Evolutionary conservation across 768 basidiomycete genomes (phyloP), one percentile per base, ranked within the genome.

Genomic region (Strobilomyces confusus): DNA sequence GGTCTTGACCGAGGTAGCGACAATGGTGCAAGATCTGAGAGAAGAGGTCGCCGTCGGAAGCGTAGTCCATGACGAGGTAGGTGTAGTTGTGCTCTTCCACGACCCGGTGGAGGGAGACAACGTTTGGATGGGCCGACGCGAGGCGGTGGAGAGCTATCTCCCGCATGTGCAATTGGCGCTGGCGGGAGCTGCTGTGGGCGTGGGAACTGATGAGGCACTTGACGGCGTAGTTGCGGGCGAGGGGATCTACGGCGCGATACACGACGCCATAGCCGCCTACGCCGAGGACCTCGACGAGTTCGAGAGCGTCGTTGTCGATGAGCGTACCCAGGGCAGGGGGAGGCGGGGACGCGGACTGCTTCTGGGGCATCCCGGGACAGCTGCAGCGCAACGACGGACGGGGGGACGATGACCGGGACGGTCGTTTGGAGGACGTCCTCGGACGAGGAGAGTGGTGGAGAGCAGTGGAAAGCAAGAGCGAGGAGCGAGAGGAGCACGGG

Each of bases 211-310:
- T 77, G 47, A 94, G 84, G 68, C 93, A 98, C 74, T 98, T 98
- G 63, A 98, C 93, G 54, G 94, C 93, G 70, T 82, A 93, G 51
- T 83, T 85, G 58, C 75, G 73, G 19, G 69, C 73, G 43, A 76
- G 73, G 36, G 75, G 71, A 60, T 79, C 88, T 54, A 89, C 76
- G 23, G 92, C 95, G 51, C 89, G 87, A 70, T 95, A 97, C 12
- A 98, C 95, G 61, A 94, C 86, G 50, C 95, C 95, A 67, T 97
- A 98, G 22, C 95, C 95, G 13, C 95, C 95, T 32, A 89, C 82
- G 33, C 95, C 95, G 46, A 98, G 82, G 57, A 95, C 80, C 63
- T 89, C 83, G 61, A 89, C 81, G 55, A 98, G 85, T 70, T 93
- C 81, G 54, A 98, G 82, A 45, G 82, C 74, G 60, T 84, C 86